Percentiles rank a stretch among this genome's conserved stretches.
phyloP scores from a whole-genome alignment of 768 basidiomycete species.

The Boletus rubroflammeus region DNA sequence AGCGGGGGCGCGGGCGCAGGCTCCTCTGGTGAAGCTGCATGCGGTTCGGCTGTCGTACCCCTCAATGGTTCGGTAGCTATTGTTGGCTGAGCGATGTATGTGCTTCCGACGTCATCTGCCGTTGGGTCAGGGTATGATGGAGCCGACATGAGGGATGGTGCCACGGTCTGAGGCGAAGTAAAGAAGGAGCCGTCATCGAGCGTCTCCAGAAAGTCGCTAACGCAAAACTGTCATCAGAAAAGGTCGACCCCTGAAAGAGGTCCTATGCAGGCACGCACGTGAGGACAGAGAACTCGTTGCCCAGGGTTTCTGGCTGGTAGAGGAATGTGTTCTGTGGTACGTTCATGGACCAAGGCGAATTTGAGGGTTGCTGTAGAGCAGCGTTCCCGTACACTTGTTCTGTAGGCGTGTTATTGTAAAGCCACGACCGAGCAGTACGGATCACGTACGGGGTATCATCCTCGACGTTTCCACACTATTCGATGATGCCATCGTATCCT shows the following conservation, averaged over 20 bases:
- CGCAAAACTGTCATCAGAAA: not conserved
- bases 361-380: conserved; percentile 26
- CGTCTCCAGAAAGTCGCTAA: conserved; percentile 83
- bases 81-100: conserved; percentile 17
- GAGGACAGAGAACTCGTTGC: conserved; percentile 79
- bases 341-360: conserved; percentile 53
- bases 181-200: conserved; percentile 84
- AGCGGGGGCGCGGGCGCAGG: conserved; percentile 47
- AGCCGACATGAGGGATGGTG: conserved; percentile 48
- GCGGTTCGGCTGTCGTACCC: conserved; percentile 21
- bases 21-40: conserved; percentile 33
- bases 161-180: conserved; percentile 48
- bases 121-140: conserved; percentile 21
- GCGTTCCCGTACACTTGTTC: conserved; percentile 24
- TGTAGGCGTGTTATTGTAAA: not conserved
- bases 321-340: conserved; percentile 50
- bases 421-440: not conserved
- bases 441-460: conserved; percentile 24
- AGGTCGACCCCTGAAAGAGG: not conserved
- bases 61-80: conserved; percentile 21
- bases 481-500: conserved; percentile 29
- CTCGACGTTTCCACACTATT: conserved; percentile 33
- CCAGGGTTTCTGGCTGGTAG: conserved; percentile 70
- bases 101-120: conserved; percentile 4
- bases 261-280: conserved; percentile 45